Conservation (phyloP, 2,329 filamentous ascomycete genomes). For the Hypoxylon sp. region DNA sequence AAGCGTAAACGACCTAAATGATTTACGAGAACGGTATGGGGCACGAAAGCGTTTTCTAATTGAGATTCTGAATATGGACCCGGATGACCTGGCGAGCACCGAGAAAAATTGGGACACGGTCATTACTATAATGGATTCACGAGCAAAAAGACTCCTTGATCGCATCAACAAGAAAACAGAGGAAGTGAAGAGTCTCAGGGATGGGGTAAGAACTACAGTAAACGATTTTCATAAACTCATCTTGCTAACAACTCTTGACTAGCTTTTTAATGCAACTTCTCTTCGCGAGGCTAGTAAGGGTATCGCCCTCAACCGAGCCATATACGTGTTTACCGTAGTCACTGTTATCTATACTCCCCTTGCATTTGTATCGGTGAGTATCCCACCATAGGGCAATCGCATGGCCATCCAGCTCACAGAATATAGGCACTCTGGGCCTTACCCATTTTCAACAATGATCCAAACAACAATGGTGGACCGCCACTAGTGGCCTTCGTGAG, state of each 20-base stretch:
- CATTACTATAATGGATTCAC: not conserved
- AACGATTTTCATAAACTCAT: not conserved
- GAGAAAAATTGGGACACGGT: slow-evolving; percentile 4
- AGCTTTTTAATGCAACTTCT: not conserved
- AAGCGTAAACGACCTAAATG: not conserved
- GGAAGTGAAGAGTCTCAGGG: not conserved
- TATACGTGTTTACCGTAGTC: not conserved
- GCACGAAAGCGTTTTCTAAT: not conserved
- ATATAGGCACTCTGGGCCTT: not conserved
- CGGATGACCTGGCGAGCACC: not conserved
- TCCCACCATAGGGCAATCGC: not conserved
- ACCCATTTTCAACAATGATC: not conserved
- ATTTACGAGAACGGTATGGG: not conserved
- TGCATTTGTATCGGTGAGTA: not conserved
- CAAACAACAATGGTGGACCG: not conserved
- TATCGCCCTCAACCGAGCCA: not conserved
- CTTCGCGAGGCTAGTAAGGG: slow-evolving; percentile 1
- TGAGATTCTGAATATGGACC: not conserved
- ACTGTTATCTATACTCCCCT: slow-evolving; percentile 4
- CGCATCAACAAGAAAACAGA: not conserved
- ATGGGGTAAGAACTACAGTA: not conserved
- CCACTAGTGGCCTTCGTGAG: not conserved
- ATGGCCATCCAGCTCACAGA: not conserved
- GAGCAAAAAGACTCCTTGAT: not conserved
- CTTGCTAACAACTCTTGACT: not conserved